Base-by-base conservation (phyloP, 1,284 basidiomycete genomes). In the Fomitiporia mediterranea region DNA sequence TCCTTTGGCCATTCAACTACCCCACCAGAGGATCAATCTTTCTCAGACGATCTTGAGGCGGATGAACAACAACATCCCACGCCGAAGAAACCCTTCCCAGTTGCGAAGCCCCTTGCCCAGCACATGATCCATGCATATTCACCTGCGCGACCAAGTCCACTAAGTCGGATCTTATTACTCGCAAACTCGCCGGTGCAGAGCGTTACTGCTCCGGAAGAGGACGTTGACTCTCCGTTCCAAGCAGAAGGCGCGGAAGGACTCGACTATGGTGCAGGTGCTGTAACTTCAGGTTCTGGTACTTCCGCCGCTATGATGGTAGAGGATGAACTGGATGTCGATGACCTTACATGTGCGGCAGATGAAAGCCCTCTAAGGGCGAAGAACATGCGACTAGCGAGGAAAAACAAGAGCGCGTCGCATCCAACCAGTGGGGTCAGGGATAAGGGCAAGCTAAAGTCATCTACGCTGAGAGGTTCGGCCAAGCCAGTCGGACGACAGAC, bases 81-180 rank as follows among this genome's bases (percentile, higher is more conserved):
- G 9, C 17, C 48, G 11, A 37, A 27, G 17, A 32, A 69, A 21
- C 74, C 78, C 2, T 89, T 86, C 72, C 85, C 84, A 0, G 70
- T 83, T 46, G 86, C 85, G 2, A 89, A 86, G 63, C 84, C 86
- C 3, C 70, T 82, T 50, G 83, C 80, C 0, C 68, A 74, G 55
- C 80, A 76, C 54, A 87, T 89, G 83, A 74, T 80, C 2, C 87
- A 90, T 60, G 86, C 86, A 0, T 90, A 90, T 62, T 89, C 88
- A 0, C 87, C 88, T 28, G 82, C 74, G 2, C 83, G 82, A 68
- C 87, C 88, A 0, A 88, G 86, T 61, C 87, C 87, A 1, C 74
- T 90, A 34, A 88, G 84, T 58, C 78, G 86, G 8, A 88, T 90
- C 53, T 73, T 90, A 34, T 79, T 83, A 81, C 73, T 89, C 39